Base-by-base conservation (phyloP, 495 filamentous ascomycete species). In the Talaromyces liani region DNA sequence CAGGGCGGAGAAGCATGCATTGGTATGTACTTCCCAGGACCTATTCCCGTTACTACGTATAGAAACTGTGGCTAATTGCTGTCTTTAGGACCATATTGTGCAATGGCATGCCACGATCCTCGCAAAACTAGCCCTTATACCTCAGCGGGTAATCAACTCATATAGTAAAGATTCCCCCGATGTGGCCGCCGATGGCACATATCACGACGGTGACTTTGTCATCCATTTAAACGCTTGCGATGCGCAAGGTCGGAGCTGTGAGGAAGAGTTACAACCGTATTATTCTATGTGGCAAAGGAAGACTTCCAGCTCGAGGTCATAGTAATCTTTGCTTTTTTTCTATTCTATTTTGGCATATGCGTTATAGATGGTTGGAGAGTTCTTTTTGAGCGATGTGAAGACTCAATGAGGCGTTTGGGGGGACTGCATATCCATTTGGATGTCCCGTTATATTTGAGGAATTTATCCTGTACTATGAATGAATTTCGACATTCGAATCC, bases 91-190 rank as follows among this genome's bases (percentile, higher is more conserved):
- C 74, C 91, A 93, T 69, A 90, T 96, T 63, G 85, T 93, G 34
- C 94, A 97, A 80, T 99, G 95, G 95, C 95, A 99, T 72, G 92
- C 94, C n/a, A 99, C 94, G 0, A 91, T 98, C 60, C 82, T 99
- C 20, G 89, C 92, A 22, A 91, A 91, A 68, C 75, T 97, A 61
- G 92, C 89, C 1, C 77, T 99, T 12, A 77, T 99, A 20, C 91
- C 92, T 3, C 93, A 98, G 76, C 82, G 86, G 20, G 76, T 82
- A 41, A 74, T 99, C 68, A 96, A 95, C 72, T 80, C 91, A 4
- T 96, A 96, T 71, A 81, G 77, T 68, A 72, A 77, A 27, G 81
- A 84, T 60, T 77, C 80, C 6, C 64, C 72, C 1, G 77, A 73
- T 27, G 72, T 72, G 12, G 71, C 72, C n/a, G 66, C 62, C 24